Evolutionary conservation across 768 basidiomycete genomes (phyloP).

Genomic region (Macrocybe gigantea): DNA sequence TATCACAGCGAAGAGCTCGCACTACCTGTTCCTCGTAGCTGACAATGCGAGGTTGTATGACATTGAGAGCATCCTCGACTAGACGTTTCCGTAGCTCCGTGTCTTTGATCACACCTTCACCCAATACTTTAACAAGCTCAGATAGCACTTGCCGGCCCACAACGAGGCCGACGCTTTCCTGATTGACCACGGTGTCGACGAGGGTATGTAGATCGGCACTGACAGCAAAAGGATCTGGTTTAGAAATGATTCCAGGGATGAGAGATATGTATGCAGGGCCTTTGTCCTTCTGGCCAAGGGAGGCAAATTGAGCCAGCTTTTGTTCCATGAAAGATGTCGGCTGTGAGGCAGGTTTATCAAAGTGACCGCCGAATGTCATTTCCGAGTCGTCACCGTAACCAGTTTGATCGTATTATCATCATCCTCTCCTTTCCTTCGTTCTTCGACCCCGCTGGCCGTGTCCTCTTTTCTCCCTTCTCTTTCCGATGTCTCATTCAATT

Average conservation of each 20-base stretch:
- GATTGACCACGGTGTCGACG: slow-evolving; percentile 77
- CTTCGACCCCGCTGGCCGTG: slow-evolving; percentile 6
- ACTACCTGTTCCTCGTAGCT: slow-evolving; percentile 95
- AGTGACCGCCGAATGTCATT: too few relatives aligned
- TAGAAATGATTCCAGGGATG: slow-evolving; percentile 59
- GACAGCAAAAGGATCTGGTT: slow-evolving; percentile 37
- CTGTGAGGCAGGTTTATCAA: too few relatives aligned
- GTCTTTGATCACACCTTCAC: slow-evolving; percentile 47
- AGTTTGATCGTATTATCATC: too few relatives aligned
- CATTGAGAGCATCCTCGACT: slow-evolving; percentile 67
- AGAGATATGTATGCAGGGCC: slow-evolving; percentile 67
- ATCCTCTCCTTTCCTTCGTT: too few relatives aligned
- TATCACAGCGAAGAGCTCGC: not conserved
- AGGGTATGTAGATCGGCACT: slow-evolving; percentile 59
- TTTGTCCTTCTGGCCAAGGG: slow-evolving; percentile 81
- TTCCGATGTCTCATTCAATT: slow-evolving; percentile 34
- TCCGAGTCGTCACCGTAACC: too few relatives aligned
- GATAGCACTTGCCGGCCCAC: slow-evolving; percentile 84
- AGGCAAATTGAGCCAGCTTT: slow-evolving; percentile 55
- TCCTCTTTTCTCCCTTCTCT: not conserved
- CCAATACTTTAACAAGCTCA: slow-evolving; percentile 71
- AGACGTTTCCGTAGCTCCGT: slow-evolving; percentile 61
- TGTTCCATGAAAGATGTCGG: slow-evolving; percentile 43
- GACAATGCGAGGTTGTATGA: slow-evolving; percentile 73
- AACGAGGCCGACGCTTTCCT: slow-evolving; percentile 78